A percentile compares a stretch with the other conserved stretches of the same genome.
phyloP scores from a whole-genome alignment of 805 yeast species.

The Zygotorulaspora chibaensis region DNA sequence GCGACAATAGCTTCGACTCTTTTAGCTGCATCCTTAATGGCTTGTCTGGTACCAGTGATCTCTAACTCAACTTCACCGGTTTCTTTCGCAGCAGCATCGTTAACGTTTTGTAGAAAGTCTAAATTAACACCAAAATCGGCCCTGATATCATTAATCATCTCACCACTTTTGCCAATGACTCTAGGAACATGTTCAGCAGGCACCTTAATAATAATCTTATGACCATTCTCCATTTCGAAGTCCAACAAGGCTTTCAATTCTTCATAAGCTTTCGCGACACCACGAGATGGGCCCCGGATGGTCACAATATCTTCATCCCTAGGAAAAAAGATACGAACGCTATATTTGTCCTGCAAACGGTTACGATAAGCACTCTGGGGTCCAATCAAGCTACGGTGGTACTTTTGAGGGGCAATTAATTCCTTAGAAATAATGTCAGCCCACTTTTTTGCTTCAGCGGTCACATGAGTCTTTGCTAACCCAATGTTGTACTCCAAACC shows the following conservation, averaged over 20 bases:
- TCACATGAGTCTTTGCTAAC: conserved; percentile 59
- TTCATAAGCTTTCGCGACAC: conserved; percentile 76
- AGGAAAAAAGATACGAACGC: conserved; percentile 77
- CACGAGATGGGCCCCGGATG: conserved; percentile 85
- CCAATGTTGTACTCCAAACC: conserved; percentile 80
- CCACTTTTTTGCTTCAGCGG: conserved; percentile 62
- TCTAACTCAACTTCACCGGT: conserved; percentile 56
- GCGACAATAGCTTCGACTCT: conserved; percentile 59
- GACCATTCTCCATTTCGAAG: conserved; percentile 84
- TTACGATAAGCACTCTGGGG: conserved; percentile 73
- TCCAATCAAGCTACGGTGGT: conserved; percentile 81
- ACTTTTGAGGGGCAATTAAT: conserved; percentile 67
- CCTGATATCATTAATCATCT: conserved; percentile 72
- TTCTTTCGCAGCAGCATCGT: conserved; percentile 42
- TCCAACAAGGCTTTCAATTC: conserved; percentile 79
- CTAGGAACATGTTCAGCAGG: conserved; percentile 74
- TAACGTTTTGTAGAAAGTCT: conserved; percentile 38
- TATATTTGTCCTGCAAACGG: conserved; percentile 83
- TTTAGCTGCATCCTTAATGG: conserved; percentile 65
- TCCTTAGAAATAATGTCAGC: conserved; percentile 73
- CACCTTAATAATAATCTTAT: conserved; percentile 55
- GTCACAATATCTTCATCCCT: conserved; percentile 55
- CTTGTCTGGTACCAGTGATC: conserved; percentile 72
- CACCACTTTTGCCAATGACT: conserved; percentile 88
- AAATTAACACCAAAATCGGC: conserved; percentile 55